phyloP scores from a whole-genome alignment of 2,329 filamentous ascomycete species.

The Venturia aucupariae region DNA sequence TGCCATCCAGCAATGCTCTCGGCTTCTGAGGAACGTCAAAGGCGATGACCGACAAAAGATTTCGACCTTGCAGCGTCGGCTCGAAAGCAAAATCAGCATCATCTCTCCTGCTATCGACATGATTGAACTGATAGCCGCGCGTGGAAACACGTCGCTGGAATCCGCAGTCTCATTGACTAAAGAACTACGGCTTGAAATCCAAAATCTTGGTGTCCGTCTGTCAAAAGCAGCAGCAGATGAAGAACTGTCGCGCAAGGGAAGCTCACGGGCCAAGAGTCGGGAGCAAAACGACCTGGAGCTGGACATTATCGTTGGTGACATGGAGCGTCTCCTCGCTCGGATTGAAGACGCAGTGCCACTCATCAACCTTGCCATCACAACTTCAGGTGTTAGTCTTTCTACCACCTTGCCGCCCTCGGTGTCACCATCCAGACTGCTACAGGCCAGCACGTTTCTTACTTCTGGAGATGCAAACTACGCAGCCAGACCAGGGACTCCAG shows the following conservation, averaged over 20 bases:
- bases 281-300: constrained; percentile 56
- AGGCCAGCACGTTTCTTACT: constrained; percentile 85
- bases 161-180: constrained; percentile 78
- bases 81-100: constrained; percentile 83
- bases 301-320: constrained; percentile 60
- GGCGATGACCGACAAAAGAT: constrained; percentile 65
- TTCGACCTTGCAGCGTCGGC: constrained; percentile 57
- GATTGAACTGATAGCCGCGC: constrained; percentile 75
- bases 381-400: constrained; percentile 80
- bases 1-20: constrained; percentile 72
- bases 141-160: constrained; percentile 72
- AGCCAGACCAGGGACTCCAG: constrained; percentile 49
- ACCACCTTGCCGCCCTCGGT: constrained; percentile 71
- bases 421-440: constrained; percentile 80
- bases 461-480: constrained; percentile 79
- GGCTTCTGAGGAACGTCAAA: constrained; percentile 66
- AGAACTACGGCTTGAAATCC: constrained; percentile 73
- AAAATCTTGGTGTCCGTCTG: constrained; percentile 65
- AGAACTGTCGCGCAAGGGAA: constrained; percentile 40
- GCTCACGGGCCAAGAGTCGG: constrained; percentile 39
- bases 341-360: constrained; percentile 90
- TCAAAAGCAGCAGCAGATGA: constrained; percentile 58
- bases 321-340: constrained; percentile 61
- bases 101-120: constrained; percentile 86
- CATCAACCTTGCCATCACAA: constrained; percentile 87